Evolutionary conservation across 1,284 basidiomycete species (phyloP), one percentile per base, ranked within the genome.

Genomic region (Megacollybia platyphylla): DNA sequence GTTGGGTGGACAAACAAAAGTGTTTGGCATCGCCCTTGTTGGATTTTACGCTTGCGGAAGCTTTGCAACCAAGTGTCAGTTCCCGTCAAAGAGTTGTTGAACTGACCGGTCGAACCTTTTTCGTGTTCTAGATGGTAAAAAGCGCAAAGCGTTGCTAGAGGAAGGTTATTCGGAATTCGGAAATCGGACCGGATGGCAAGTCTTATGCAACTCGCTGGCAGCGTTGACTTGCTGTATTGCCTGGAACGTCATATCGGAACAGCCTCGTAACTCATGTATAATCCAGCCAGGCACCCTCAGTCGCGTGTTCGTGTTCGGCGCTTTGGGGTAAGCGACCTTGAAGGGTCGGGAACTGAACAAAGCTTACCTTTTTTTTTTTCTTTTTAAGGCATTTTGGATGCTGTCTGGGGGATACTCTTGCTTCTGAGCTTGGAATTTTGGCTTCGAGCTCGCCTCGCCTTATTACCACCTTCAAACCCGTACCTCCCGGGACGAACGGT

Each of bases 401-500:
- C 57, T 90, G 86, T 56, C 65, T 88, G 3, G 88, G 87, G 1
- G 88, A 92, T 54, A 92, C 87, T 0, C 72, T 73, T 1, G 70
- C 69, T 15, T 87, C 84, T 10, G 84, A 89, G 60, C 72, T 94
- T 17, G 91, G 91, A 26, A 92, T 90, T 53, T 71, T 90, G 39
- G 82, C 87, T 13, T 58, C 57, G 11, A 68, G 72, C 3, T 68
- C 68, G 4, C 91, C 91, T 0, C 58, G 76, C 34, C 72, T 92
- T 26, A 73, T 90, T 51, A 88, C 88, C 1, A 89, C 83, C 1
- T 58, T 82, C 38, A 67, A 68, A 44, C 51, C 61, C 0, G 88
- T 93, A 0, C 91, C 91, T 1, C 81, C 84, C 0, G 93, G 93
- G 1, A 96, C 93, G 1, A 97, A 97, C 55, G 93, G 93, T 7